Conservation (phyloP, 1,139 yeast genomes). For the Candida neerlandica region DNA sequence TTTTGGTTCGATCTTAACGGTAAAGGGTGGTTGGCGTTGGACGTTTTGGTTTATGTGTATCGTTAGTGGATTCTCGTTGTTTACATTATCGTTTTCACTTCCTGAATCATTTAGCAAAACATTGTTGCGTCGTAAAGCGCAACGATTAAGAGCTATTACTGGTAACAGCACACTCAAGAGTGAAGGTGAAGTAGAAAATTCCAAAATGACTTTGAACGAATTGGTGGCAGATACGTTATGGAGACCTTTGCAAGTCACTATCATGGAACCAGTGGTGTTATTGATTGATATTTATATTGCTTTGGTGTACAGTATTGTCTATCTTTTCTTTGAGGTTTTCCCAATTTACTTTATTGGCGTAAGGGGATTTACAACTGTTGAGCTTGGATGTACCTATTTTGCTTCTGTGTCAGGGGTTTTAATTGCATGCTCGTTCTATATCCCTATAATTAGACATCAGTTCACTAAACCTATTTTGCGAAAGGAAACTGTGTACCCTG, state of each 20-base stretch:
- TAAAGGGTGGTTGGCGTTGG: slow-evolving; percentile 40
- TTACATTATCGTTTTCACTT: slow-evolving; percentile 28
- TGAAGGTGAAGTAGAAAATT: slow-evolving; percentile 31
- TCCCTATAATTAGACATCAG: slow-evolving; percentile 19
- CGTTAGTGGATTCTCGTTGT: slow-evolving; percentile 28
- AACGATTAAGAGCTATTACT: slow-evolving; percentile 36
- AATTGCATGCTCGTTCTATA: slow-evolving; percentile 25
- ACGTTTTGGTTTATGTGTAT: slow-evolving; percentile 42
- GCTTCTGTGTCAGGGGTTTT: slow-evolving; percentile 24
- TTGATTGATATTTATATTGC: slow-evolving; percentile 53
- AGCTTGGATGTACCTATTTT: slow-evolving; percentile 40
- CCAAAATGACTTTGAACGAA: slow-evolving; percentile 21
- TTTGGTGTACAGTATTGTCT: slow-evolving; percentile 54
- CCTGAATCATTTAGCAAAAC: slow-evolving; percentile 42
- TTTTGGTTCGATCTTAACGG: slow-evolving; percentile 34
- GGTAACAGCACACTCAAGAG: slow-evolving; percentile 35
- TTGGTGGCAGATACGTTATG: slow-evolving; percentile 46
- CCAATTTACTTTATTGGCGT: slow-evolving; percentile 54
- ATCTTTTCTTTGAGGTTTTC: slow-evolving; percentile 63
- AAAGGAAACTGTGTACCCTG: slow-evolving; percentile 54
- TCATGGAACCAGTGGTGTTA: slow-evolving; percentile 49
- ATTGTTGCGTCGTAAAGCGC: slow-evolving; percentile 38
- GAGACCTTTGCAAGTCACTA: slow-evolving; percentile 48
- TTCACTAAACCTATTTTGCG: slow-evolving; percentile 30
- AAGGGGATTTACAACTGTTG: slow-evolving; percentile 51